Evolutionary conservation across 1,284 basidiomycete genomes (phyloP), one percentile per base, ranked within the genome.

Genomic region (Ceratorhiza oryzae-sativae): DNA sequence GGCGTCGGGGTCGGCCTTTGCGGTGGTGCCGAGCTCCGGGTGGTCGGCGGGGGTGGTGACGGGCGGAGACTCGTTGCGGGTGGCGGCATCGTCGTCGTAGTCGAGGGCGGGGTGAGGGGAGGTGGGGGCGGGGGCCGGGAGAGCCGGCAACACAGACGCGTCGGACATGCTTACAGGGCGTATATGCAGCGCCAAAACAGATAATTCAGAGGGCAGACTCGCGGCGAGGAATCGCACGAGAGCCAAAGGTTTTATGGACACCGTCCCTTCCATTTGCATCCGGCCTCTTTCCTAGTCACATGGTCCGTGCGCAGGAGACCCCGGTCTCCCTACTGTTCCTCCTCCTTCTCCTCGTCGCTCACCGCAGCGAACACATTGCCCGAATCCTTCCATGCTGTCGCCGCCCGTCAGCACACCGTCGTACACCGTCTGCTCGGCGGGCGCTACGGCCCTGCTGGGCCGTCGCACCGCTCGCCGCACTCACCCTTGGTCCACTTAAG

Each of bases 401-500:
- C 15, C 27, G 25, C 34, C 25, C 25, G 42, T 49, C 60, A 71
- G 32, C 25, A n/a, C 10, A 76, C 83, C 81, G 83, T 84, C 82
- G 83, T 81, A 81, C 81, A 86, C 82, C 79, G 60, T 39, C 15
- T 20, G 27, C 10, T 13, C 51, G 51, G 27, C 30, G 1, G 27
- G 12, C 13, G 27, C 30, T 1, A 25, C 10, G 23, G 75, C 2
- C 74, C 76, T 65, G 74, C 71, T 67, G 74, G 71, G 27, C 48
- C 48, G 9, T 25, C 8, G 12, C 48, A 2, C 23, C n/a, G 23
- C 6, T 3, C 9, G 27, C 20, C n/a, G 27, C 68, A 83, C 90
- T 84, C 81, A 90, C 93, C 93, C 81, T 81, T 82, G 36, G 93
- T 95, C 90, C 90, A 95, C 77, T 88, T 85, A 59, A 91, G 91